A percentile compares a stretch with the other conserved stretches of the same genome.
Evolutionary conservation across 768 basidiomycete genomes (phyloP).

Genomic region (Mycena latifolia): DNA sequence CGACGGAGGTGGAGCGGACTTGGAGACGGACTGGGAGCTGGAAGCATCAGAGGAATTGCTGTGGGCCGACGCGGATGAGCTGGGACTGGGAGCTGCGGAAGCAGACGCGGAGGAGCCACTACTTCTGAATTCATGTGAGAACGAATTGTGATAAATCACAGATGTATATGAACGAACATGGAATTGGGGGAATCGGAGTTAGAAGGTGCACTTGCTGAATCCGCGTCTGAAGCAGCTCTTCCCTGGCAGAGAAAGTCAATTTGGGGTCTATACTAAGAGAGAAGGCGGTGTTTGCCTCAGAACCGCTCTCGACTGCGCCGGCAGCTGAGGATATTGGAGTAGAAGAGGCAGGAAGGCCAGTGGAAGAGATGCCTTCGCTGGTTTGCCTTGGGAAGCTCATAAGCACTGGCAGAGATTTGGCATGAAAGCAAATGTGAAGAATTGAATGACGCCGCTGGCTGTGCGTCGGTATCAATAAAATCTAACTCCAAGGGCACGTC

Average conservation of each 20-base stretch:
- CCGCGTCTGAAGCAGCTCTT: neutral
- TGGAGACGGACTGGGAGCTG: neutral
- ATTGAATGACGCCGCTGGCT: neutral
- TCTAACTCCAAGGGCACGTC: too few relatives aligned
- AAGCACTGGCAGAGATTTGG: neutral
- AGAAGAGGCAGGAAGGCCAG: neutral
- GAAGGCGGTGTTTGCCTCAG: conserved; percentile 7
- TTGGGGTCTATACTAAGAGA: neutral
- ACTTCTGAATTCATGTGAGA: neutral
- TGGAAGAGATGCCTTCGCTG: neutral
- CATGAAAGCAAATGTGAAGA: neutral
- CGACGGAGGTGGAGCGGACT: neutral
- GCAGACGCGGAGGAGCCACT: neutral
- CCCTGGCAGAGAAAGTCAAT: conserved; percentile 1
- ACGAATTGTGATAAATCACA: neutral
- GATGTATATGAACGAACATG: neutral
- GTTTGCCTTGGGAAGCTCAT: conserved; percentile 26
- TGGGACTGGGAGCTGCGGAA: neutral
- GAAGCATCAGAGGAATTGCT: neutral
- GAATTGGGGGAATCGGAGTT: neutral
- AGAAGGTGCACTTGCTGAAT: neutral
- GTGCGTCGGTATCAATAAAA: too few relatives aligned
- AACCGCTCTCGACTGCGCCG: conserved; percentile 4
- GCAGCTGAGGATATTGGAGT: neutral
- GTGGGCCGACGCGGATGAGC: neutral